These are phyloP conservation scores for Lentinus brumalis DNA, from an alignment of 768 basidiomycete genomes.

Conservation along the genomic window DNA sequence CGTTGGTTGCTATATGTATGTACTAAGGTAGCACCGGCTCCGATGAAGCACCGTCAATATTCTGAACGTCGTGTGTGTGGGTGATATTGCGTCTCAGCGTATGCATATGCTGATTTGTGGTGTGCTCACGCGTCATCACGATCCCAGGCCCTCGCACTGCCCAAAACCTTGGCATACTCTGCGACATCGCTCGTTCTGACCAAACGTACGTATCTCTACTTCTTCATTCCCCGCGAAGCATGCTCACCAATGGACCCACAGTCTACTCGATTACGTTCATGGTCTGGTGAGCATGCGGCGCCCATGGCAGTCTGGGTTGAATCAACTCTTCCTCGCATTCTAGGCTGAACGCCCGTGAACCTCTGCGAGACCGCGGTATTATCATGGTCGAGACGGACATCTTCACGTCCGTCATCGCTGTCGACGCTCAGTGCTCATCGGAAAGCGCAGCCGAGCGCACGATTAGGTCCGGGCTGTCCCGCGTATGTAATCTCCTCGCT, in stretches of 20 bases:
- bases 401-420: background rate
- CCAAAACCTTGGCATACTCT: conserved; percentile 1
- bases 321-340: too few species aligned
- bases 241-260: background rate
- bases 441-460: too few species aligned
- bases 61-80: conserved; percentile 1
- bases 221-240: too few species aligned
- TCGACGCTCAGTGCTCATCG: too few species aligned
- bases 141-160: background rate
- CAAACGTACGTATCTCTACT: background rate
- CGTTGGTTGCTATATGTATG: too few species aligned
- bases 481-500: too few species aligned
- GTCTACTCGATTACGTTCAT: conserved; percentile 8
- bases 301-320: too few species aligned
- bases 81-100: background rate
- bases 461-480: too few species aligned
- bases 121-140: too few species aligned
- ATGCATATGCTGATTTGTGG: too few species aligned
- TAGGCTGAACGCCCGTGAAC: conserved; percentile 7
- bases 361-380: background rate
- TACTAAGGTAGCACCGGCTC: too few species aligned
- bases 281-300: background rate
- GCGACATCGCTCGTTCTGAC: conserved; percentile 5
- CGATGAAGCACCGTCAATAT: background rate
- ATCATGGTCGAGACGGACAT: background rate